These are phyloP conservation scores for Flaveria trinervia DNA, from an alignment of 129 eudicot species.

Conservation along the genomic window DNA sequence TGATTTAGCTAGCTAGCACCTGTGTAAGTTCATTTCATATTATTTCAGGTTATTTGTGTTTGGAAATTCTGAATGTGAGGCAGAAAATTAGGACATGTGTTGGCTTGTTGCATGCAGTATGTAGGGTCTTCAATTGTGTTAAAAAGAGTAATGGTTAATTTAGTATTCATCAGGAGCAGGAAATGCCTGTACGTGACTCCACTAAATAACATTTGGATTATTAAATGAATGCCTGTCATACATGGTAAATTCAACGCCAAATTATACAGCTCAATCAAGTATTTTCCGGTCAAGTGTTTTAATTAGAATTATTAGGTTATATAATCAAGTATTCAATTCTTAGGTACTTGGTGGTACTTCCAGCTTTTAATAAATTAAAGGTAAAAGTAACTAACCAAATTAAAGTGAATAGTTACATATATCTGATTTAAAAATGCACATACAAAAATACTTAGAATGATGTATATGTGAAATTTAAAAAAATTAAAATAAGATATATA, in stretches of 20 bases:
- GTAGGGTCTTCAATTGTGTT: slow-evolving; percentile 21
- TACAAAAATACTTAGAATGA: too few species aligned
- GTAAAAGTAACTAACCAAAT: too few species aligned
- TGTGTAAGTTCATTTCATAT: slow-evolving; percentile 31
- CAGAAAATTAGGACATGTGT: slow-evolving; percentile 29
- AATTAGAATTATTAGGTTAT: not conserved
- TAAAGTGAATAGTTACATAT: too few species aligned
- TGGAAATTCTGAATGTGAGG: slow-evolving; percentile 37
- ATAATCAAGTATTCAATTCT: not conserved
- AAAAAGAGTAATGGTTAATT: slow-evolving; percentile 22
- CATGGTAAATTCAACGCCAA: not conserved
- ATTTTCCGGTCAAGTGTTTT: not conserved
- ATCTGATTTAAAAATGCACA: too few species aligned
- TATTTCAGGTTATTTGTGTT: slow-evolving; percentile 41
- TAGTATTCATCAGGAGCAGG: slow-evolving; percentile 21
- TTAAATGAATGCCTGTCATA: slow-evolving; percentile 17
- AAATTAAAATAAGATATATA: too few species aligned
- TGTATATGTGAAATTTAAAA: too few species aligned
- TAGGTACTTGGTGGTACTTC: too few species aligned
- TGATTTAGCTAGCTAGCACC: slow-evolving; percentile 20
- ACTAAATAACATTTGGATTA: slow-evolving; percentile 22
- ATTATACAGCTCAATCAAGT: not conserved
- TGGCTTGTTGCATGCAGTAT: slow-evolving; percentile 25
- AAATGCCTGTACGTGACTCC: slow-evolving; percentile 19
- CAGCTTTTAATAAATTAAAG: too few species aligned